Evolutionary conservation across 2,329 filamentous ascomycete species (phyloP).

Genomic region (Xenoacremonium recifei): DNA sequence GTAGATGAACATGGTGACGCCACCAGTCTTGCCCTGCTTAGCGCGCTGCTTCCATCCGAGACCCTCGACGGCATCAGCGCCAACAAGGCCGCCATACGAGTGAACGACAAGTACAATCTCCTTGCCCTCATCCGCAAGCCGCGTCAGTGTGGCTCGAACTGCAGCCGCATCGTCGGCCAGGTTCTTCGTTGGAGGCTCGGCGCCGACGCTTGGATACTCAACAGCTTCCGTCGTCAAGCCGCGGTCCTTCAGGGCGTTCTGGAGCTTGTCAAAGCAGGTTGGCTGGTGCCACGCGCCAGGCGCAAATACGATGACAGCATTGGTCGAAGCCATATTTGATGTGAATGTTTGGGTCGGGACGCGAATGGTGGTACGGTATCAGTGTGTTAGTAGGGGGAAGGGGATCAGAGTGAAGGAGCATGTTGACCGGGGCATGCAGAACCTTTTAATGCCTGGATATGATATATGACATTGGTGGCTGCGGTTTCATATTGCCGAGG

Average conservation of each 20-base stretch:
- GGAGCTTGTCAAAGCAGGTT: slow-evolving; percentile 27
- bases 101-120: slow-evolving; percentile 42
- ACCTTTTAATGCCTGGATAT: no score
- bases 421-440: no score
- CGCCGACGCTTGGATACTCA: slow-evolving; percentile 31
- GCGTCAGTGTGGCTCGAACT: slow-evolving; percentile 25
- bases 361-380: no score
- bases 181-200: slow-evolving; percentile 24
- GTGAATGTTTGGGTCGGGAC: no score
- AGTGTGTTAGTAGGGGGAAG: no score
- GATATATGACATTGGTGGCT: no score
- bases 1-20: slow-evolving; percentile 37
- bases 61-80: slow-evolving; percentile 35
- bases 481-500: no score
- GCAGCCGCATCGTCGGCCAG: slow-evolving; percentile 30
- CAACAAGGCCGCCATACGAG: slow-evolving; percentile 43
- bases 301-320: slow-evolving; percentile 32
- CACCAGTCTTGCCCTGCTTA: slow-evolving; percentile 32
- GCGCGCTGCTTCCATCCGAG: slow-evolving; percentile 32
- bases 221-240: slow-evolving; percentile 32
- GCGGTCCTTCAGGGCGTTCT: slow-evolving; percentile 26
- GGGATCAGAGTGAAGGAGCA: no score
- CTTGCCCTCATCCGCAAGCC: slow-evolving; percentile 33
- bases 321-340: slow-evolving; percentile 5
- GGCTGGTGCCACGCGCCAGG: slow-evolving; percentile 39